phyloP scores from a whole-genome alignment of 2,329 filamentous ascomycete genomes.

The Lasiodiplodia sp. region DNA sequence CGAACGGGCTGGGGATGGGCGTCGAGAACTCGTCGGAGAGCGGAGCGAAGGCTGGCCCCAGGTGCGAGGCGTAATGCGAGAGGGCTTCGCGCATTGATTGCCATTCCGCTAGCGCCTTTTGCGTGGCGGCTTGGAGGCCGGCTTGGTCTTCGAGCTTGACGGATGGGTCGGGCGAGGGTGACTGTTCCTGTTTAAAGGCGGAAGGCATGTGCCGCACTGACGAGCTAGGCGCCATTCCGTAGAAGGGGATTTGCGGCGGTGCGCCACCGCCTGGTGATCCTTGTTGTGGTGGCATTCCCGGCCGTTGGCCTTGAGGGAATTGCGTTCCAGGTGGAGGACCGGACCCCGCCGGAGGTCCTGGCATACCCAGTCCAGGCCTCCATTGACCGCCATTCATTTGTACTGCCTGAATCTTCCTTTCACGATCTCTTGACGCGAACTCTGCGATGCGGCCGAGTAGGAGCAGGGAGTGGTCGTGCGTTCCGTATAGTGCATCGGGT shows the following conservation, averaged over 20 bases:
- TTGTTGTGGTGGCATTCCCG: slow-evolving; percentile 13
- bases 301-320: background rate
- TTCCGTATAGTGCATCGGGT: slow-evolving; percentile 82
- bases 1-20: slow-evolving; percentile 76
- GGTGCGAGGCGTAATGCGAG: slow-evolving; percentile 67
- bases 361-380: slow-evolving; percentile 61
- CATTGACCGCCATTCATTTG: slow-evolving; percentile 65
- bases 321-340: slow-evolving; percentile 19
- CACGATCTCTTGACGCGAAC: slow-evolving; percentile 79
- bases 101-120: slow-evolving; percentile 81
- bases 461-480: slow-evolving; percentile 86
- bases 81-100: slow-evolving; percentile 76
- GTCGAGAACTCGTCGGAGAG: slow-evolving; percentile 72
- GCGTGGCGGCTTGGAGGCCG: slow-evolving; percentile 70
- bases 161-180: slow-evolving; percentile 50
- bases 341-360: slow-evolving; percentile 42
- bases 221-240: slow-evolving; percentile 57
- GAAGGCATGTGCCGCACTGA: slow-evolving; percentile 51
- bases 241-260: slow-evolving; percentile 48
- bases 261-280: slow-evolving; percentile 5
- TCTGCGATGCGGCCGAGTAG: slow-evolving; percentile 80
- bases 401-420: slow-evolving; percentile 76
- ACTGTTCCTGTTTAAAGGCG: slow-evolving; percentile 44
- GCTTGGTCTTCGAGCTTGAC: slow-evolving; percentile 36
- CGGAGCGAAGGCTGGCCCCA: slow-evolving; percentile 79